Evolutionary conservation across 2,329 filamentous ascomycete genomes (phyloP).

Genomic region (Hypoxylon sp.): DNA sequence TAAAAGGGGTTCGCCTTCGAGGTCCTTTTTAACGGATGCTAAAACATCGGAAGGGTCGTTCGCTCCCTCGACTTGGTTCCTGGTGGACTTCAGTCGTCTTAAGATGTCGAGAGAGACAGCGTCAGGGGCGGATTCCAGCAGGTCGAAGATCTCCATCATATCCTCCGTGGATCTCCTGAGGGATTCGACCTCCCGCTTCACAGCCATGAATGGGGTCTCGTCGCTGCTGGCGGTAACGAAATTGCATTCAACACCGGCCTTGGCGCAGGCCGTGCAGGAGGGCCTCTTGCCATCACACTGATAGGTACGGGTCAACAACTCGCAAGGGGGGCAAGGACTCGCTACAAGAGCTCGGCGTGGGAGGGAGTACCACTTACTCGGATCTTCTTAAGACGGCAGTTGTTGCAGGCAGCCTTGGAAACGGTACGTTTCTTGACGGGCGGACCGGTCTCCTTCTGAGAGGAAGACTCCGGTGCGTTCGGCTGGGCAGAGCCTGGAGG

Average conservation of each 20-base stretch:
- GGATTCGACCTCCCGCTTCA: conserved; percentile 45
- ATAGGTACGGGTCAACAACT: conserved; percentile 15
- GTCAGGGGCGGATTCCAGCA: conserved; percentile 42
- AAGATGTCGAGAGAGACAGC: conserved; percentile 41
- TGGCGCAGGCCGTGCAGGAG: conserved; percentile 40
- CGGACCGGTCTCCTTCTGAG: conserved; percentile 31
- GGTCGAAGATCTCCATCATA: conserved; percentile 39
- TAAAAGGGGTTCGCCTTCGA: conserved; percentile 35
- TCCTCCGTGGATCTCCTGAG: conserved; percentile 41
- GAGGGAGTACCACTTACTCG: conserved; percentile 30
- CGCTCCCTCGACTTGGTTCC: conserved; percentile 27
- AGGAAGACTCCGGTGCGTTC: conserved; percentile 30
- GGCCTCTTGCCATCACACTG: conserved; percentile 46
- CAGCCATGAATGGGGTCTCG: conserved; percentile 46
- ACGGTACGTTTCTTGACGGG: conserved; percentile 45
- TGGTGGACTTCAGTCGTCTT: conserved; percentile 41
- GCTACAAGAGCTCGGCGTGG: background rate
- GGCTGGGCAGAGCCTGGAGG: conserved; percentile 34
- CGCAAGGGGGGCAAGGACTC: background rate
- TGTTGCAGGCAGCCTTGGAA: conserved; percentile 45
- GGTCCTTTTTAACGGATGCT: conserved; percentile 38
- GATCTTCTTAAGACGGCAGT: conserved; percentile 44
- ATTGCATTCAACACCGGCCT: conserved; percentile 37
- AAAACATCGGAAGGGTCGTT: conserved; percentile 39
- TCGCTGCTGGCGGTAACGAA: conserved; percentile 45